Percentiles rank a stretch among this genome's conserved stretches.
These are phyloP conservation scores for Fusarium pseudograminearum DNA, from an alignment of 2,329 filamentous ascomycete genomes.

Conservation along the genomic window DNA sequence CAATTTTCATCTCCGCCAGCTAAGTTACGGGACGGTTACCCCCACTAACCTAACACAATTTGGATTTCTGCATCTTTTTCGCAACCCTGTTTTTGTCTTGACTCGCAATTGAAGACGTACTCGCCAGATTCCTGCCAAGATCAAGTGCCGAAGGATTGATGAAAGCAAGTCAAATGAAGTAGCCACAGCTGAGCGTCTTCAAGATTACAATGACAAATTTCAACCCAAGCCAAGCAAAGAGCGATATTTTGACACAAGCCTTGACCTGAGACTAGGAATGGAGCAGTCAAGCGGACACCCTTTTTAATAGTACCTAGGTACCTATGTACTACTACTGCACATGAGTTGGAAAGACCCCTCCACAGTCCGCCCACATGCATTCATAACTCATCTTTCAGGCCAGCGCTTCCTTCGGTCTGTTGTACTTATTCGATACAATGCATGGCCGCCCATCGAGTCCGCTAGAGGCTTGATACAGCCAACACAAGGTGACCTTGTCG, in stretches of 20 bases:
- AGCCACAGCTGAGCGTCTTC: neutral
- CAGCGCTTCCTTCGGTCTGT: constrained; percentile 21
- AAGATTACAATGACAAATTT: neutral
- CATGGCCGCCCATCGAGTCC: constrained; percentile 17
- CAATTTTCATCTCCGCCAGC: constrained; percentile 33
- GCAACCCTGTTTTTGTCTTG: constrained; percentile 16
- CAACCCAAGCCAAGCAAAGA: constrained; percentile 14
- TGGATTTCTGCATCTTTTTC: constrained; percentile 17
- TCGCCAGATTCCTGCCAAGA: constrained; percentile 1
- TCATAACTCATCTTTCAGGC: constrained; percentile 43
- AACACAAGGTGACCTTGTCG: neutral
- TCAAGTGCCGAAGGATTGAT: neutral
- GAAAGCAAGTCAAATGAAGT: neutral
- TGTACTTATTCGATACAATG: constrained; percentile 16
- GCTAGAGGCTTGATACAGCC: constrained; percentile 1
- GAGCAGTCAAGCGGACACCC: constrained; percentile 32
- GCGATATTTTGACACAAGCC: constrained; percentile 5
- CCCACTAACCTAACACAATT: constrained; percentile 24
- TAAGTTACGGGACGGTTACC: constrained; percentile 13
- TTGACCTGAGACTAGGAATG: constrained; percentile 34
- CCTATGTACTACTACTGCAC: constrained; percentile 19
- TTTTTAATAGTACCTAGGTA: constrained; percentile 18
- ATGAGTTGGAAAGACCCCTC: constrained; percentile 33
- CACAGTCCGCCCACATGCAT: constrained; percentile 32
- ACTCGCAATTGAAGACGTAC: constrained; percentile 22